Evolutionary conservation across 441 rosid species (phyloP), one percentile per base, ranked within the genome.

Genomic region (Erodium chrysanthum): DNA sequence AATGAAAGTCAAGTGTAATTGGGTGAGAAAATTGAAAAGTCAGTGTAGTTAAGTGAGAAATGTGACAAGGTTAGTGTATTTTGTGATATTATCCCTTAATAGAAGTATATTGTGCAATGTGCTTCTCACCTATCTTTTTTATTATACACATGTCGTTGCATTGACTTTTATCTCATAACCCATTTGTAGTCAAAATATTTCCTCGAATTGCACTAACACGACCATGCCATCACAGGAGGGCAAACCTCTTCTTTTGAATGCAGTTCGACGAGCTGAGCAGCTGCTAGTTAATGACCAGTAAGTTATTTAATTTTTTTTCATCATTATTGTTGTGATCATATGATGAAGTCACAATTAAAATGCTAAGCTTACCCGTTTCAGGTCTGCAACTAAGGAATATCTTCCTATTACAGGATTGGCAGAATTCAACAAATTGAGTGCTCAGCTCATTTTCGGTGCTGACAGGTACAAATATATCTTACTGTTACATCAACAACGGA

Each of bases 361-460:
- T 0, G 20, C 58, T 15, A 4, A 20, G 3, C 6, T n/a, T 31
- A 63, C 29, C 58, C 15, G 14, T 31, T 75, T 33, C 75, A 86
- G 91, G 72, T 76, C 83, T 0, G 79, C 85, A 9, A 76, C 78
- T 50, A 86, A 86, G 77, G 91, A 86, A 69, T 86, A 84, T 68
- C 82, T 86, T 74, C 89, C 89, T 31, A 84, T 86, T 75, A 80
- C 77, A 74, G 91, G 91, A 48, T 60, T 86, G 35, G 72, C 83
- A 35, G 89, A 83, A 37, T 86, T 86, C 65, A 84, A 79, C 71
- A 82, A 84, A 69, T 70, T 80, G 70, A 84, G 87, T 21, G 86
- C 91, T 69, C 81, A 80, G 78, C 89, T 86, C 67, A 83, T 86
- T 73, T 79, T 86, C 65, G 91, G 91, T 75, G 79, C 67, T 77